A percentile compares a stretch with the other conserved stretches of the same genome.
phyloP scores from a whole-genome alignment of 1,284 basidiomycete species.

The Leccinum insigne region DNA sequence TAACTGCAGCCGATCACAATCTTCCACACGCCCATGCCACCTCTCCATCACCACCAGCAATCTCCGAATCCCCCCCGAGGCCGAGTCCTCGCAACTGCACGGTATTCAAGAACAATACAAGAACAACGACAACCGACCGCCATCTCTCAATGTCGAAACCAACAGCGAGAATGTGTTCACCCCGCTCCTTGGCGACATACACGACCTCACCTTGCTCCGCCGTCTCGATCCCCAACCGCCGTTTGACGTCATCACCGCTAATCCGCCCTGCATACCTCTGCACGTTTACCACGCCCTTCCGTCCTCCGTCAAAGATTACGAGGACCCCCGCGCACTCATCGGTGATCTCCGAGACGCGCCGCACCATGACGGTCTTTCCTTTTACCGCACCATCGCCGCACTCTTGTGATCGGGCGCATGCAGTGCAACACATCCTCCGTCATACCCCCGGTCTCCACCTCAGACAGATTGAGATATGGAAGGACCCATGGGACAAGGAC shows the following conservation, averaged over 20 bases:
- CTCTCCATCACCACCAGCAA: conserved; percentile 5
- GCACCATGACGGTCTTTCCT: conserved; percentile 59
- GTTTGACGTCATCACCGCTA: conserved; percentile 83
- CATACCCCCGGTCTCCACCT: conserved; percentile 40
- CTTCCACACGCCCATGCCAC: conserved; percentile 25
- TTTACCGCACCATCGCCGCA: conserved; percentile 73
- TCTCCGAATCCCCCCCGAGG: conserved; percentile 11
- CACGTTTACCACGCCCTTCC: conserved; percentile 66
- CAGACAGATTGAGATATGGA: conserved; percentile 71
- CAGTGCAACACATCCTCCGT: conserved; percentile 60
- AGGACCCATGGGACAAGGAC: conserved; percentile 73
- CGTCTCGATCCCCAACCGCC: conserved; percentile 37
- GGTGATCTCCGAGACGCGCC: conserved; percentile 54
- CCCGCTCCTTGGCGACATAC: conserved; percentile 48
- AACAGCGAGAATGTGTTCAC: conserved; percentile 45
- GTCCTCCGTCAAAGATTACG: conserved; percentile 69
- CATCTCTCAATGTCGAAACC: background rate
- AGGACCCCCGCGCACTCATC: conserved; percentile 80
- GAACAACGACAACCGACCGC: background rate
- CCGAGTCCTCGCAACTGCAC: background rate
- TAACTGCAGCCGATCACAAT: conserved; percentile 56
- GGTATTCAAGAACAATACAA: background rate
- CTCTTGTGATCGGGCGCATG: conserved; percentile 65
- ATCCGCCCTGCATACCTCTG: conserved; percentile 90
- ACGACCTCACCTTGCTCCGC: conserved; percentile 38